Evolutionary conservation across 2,329 filamentous ascomycete genomes (phyloP), one percentile per base, ranked within the genome.

Genomic region (Mycocentrospora acerina): DNA sequence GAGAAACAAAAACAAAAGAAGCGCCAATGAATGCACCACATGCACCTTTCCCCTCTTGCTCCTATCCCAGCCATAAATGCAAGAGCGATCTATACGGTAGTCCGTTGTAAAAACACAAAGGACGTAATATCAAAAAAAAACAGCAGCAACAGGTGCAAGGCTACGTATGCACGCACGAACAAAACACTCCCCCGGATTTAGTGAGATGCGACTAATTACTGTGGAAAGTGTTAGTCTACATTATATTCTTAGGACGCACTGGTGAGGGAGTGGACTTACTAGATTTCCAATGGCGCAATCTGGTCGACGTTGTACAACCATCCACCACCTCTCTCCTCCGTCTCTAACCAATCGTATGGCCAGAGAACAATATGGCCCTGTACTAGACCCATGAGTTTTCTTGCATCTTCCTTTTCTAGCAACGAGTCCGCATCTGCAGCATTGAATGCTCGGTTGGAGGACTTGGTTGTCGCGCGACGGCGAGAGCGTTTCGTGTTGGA

Each of bases 251-350:
- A n/a, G n/a, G n/a, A n/a, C n/a, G 13, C 19, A 14, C 22, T 24
- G 17, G 13, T 22, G 11, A 10, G 22, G 25, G 24, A 11, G 24
- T 9, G 14, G 16, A 55, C 55, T 56, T 39, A 59, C 87, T 98
- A 98, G 60, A 98, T 97, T 71, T 96, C 90, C 70, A 98, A 76
- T 40, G 93, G 93, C 57, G 93, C 94, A 64, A 98, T 85, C 67
- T 94, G 86, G 67, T 98, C 93, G 39, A 97, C 88, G 62, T 91
- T 89, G 70, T 95, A 97, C 47, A 96, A 79, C 93, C 93, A 98
- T 63, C 96, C 95, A 40, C 90, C 88, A 51, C 89, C 90, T 60
- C 84, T 82, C 73, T 97, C 93, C 71, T 97, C 93, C 39, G 85
- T 86, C 55, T 86, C 80, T 1, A 70, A 43, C 81, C 94, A 98